Evolutionary conservation across 2,329 filamentous ascomycete species (phyloP), one percentile per base, ranked within the genome.

Genomic region (Aureobasidium sp.): DNA sequence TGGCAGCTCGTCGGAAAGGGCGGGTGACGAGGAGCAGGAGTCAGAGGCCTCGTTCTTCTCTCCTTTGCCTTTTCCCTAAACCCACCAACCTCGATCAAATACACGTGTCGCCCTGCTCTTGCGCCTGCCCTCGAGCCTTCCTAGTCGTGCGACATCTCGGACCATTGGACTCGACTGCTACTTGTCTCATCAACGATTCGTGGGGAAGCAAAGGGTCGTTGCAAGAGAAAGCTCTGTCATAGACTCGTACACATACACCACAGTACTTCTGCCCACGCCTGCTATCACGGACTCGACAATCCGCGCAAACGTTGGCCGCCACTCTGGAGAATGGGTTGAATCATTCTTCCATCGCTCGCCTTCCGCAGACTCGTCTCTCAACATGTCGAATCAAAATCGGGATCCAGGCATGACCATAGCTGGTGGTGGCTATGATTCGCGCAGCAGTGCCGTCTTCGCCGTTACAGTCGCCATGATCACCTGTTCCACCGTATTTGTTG

Each of bases 401-500:
- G 22, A 47, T 29, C 52, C 35, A 15, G 50, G 37, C 9, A 49
- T 40, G 29, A 58, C 49, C 22, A 60, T 63, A 39, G 42, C 49
- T 54, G 35, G 61, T 24, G 61, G 54, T 33, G 53, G 57, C 15
- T 19, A 22, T 22, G 62, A 53, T 14, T 61, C 64, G 29, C 68
- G 72, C 35, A 70, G 69, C 60, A 64, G 66, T 61, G 76, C 79
- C 40, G 87, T 90, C 58, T 84, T 91, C 69, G 82, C 83, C 67
- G 87, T 91, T 65, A 88, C 87, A n/a, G 82, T 83, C 7, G 77
- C 81, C 22, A 89, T 88, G 57, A 81, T 92, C 64, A 81, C 81
- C 24, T 73, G 92, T 58, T 85, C 89, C 57, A 87, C 87, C 42
- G 70, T 88, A 60, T 93, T 96, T 71, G 89, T 96, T 67, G 79